Evolutionary conservation across 768 basidiomycete genomes (phyloP).

Genomic region (Lentinula guzmanii): DNA sequence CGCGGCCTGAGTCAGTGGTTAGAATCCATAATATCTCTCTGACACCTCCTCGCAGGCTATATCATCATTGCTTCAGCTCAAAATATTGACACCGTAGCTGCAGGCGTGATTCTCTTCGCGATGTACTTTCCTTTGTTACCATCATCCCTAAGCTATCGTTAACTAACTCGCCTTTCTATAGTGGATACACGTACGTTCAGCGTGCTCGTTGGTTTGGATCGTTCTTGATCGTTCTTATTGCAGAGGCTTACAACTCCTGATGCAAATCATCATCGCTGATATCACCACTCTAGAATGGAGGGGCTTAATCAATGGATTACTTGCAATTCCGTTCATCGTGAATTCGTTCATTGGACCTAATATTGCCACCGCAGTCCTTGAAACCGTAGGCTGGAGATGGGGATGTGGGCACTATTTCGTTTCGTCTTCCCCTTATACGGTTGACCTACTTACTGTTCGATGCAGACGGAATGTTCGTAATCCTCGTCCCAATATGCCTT

Average conservation of each 20-base stretch:
- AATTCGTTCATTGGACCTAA: conserved; percentile 65
- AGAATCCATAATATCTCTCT: background rate
- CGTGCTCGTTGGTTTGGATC: conserved; percentile 15
- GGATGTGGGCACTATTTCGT: conserved; percentile 41
- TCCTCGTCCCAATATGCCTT: conserved; percentile 45
- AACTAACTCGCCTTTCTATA: conserved; percentile 22
- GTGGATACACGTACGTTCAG: conserved; percentile 51
- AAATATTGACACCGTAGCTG: conserved; percentile 38
- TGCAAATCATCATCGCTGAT: conserved; percentile 59
- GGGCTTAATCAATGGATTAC: conserved; percentile 41
- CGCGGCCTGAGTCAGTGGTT: conserved; percentile 8
- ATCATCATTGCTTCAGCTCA: conserved; percentile 47
- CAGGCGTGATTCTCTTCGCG: conserved; percentile 53
- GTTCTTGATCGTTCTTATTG: conserved; percentile 11
- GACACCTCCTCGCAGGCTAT: conserved; percentile 29
- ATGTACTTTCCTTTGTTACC: conserved; percentile 28
- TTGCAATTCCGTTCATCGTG: conserved; percentile 48
- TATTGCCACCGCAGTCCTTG: conserved; percentile 40
- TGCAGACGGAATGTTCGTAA: conserved; percentile 52
- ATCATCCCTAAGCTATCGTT: conserved; percentile 5
- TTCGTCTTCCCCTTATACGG: background rate
- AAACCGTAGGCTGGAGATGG: conserved; percentile 56
- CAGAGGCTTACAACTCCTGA: conserved; percentile 57
- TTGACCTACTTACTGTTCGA: background rate
- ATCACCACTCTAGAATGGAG: conserved; percentile 54